Evolutionary conservation across 2,329 filamentous ascomycete genomes (phyloP).

Genomic region (Berkeleyomyces basicola): DNA sequence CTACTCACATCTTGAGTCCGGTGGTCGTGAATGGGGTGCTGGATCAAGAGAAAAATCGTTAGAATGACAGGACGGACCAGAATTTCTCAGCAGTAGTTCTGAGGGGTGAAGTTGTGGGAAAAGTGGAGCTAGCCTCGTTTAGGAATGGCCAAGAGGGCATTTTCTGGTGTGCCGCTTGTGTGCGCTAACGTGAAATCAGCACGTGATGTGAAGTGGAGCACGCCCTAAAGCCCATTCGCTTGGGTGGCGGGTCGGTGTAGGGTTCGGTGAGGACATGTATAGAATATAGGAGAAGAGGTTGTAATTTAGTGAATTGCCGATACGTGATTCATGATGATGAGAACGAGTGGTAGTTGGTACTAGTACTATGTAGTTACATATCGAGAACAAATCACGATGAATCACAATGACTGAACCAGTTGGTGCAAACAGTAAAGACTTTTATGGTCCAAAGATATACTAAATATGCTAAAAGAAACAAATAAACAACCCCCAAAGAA

Average conservation of each 20-base stretch:
- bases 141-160: slow-evolving; percentile 11
- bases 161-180: slow-evolving; percentile 12
- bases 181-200: slow-evolving; percentile 9
- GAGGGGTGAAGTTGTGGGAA: slow-evolving; percentile 13
- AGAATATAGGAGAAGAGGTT: background rate
- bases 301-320: background rate
- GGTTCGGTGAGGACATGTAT: background rate
- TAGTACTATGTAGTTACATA: background rate
- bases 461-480: too few species aligned
- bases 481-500: background rate
- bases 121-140: slow-evolving; percentile 11
- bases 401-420: too few species aligned
- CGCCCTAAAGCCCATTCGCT: slow-evolving; percentile 8
- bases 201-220: slow-evolving; percentile 12
- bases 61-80: slow-evolving; percentile 13
- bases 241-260: background rate
- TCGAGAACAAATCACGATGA: background rate
- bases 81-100: slow-evolving; percentile 14
- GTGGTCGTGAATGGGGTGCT: slow-evolving; percentile 23
- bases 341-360: background rate
- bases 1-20: slow-evolving; percentile 31
- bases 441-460: too few species aligned
- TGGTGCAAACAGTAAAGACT: too few species aligned
- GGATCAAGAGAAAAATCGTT: slow-evolving; percentile 14
- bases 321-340: background rate